Conservation (phyloP, 2,329 filamentous ascomycete genomes). For the Diaporthe citri region DNA sequence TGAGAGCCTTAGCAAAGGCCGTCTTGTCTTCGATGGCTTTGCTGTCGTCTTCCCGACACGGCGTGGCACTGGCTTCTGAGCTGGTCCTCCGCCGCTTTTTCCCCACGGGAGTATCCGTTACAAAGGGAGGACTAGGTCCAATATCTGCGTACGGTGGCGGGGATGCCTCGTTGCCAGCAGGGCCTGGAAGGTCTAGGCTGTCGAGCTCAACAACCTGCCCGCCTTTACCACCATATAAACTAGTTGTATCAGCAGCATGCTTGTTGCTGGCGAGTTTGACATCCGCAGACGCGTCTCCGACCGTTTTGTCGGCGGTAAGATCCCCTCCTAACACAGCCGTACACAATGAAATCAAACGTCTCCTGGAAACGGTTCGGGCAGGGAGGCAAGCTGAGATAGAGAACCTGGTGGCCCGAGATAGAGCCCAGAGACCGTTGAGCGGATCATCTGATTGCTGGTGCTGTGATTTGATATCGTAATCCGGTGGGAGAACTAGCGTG, state of each 20-base stretch:
- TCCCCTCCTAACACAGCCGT: neutral
- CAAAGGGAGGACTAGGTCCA: conserved; percentile 13
- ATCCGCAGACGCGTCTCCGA: neutral
- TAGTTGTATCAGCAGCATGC: conserved; percentile 31
- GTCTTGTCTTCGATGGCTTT: conserved; percentile 1
- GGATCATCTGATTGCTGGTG: neutral
- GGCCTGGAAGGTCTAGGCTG: neutral
- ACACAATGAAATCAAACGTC: neutral
- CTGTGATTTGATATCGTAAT: conserved; percentile 22
- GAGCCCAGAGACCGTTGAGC: conserved; percentile 1
- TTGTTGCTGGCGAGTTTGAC: conserved; percentile 10
- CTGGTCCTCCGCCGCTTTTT: conserved; percentile 25
- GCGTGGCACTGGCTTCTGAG: conserved; percentile 5
- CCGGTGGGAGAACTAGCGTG: conserved; percentile 24
- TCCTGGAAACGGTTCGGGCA: neutral
- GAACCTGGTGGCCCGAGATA: conserved; percentile 13
- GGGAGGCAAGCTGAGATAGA: conserved; percentile 1
- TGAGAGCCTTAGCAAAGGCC: neutral
- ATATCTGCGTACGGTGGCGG: conserved; percentile 26
- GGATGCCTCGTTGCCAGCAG: neutral
- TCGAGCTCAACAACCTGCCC: conserved; percentile 31
- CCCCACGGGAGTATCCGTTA: neutral
- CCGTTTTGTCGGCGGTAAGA: too few species aligned
- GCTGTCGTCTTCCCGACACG: neutral
- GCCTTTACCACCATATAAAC: conserved; percentile 37